These are phyloP conservation scores for Escovopsis sp. DNA, from an alignment of 2,329 filamentous ascomycete species.

Conservation along the genomic window DNA sequence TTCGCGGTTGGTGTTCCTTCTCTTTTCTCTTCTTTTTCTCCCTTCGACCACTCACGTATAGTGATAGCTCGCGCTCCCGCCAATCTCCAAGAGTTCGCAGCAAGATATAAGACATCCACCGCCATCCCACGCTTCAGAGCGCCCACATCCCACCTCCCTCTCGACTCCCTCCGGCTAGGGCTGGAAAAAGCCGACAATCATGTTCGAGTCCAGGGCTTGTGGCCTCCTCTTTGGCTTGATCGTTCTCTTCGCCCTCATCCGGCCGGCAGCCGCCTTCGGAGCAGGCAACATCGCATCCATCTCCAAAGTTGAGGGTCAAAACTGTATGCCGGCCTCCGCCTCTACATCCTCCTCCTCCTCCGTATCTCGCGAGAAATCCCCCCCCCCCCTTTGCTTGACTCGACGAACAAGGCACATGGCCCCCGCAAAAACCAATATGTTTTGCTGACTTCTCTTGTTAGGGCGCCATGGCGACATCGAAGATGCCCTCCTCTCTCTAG, in stretches of 20 bases:
- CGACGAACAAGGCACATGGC: not conserved
- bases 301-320: conserved; percentile 68
- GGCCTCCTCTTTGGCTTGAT: conserved; percentile 39
- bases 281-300: conserved; percentile 78
- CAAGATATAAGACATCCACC: too few relatives aligned
- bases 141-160: not conserved
- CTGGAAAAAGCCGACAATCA: conserved; percentile 12
- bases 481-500: conserved; percentile 65
- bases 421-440: not conserved
- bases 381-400: too few relatives aligned
- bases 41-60: too few relatives aligned
- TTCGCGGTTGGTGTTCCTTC: too few relatives aligned
- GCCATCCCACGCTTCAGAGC: not conserved
- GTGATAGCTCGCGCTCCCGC: too few relatives aligned
- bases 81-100: too few relatives aligned
- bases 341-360: not conserved
- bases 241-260: conserved; percentile 50
- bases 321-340: conserved; percentile 38
- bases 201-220: conserved; percentile 33
- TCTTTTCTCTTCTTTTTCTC: too few relatives aligned
- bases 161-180: not conserved
- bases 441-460: conserved; percentile 13
- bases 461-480: conserved; percentile 87
- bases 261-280: conserved; percentile 62
- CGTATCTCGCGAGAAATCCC: not conserved